These are phyloP conservation scores for Penicillium macrosclerotiorum DNA, from an alignment of 495 filamentous ascomycete species.

Conservation along the genomic window DNA sequence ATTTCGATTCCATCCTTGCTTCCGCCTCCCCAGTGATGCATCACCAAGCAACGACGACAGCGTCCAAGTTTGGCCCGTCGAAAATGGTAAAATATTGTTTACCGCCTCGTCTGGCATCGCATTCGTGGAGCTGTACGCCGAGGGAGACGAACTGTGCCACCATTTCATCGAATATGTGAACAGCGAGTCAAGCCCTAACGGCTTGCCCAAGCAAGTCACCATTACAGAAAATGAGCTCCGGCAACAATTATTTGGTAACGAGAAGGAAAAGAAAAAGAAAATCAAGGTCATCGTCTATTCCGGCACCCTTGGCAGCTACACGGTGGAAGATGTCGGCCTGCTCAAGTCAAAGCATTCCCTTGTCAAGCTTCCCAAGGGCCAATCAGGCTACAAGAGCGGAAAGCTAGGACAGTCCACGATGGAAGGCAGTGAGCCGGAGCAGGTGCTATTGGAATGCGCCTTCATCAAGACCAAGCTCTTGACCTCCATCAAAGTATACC, in stretches of 20 bases:
- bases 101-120: slow-evolving; percentile 80
- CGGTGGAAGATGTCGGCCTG: slow-evolving; percentile 67
- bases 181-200: slow-evolving; percentile 55
- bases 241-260: slow-evolving; percentile 56
- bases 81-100: slow-evolving; percentile 73
- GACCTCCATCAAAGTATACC: slow-evolving; percentile 71
- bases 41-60: slow-evolving; percentile 67
- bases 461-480: slow-evolving; percentile 70
- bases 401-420: slow-evolving; percentile 73
- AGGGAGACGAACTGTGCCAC: slow-evolving; percentile 72
- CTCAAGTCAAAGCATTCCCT: slow-evolving; percentile 68
- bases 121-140: slow-evolving; percentile 75
- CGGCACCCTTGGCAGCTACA: slow-evolving; percentile 65
- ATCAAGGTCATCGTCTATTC: slow-evolving; percentile 74
- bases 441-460: slow-evolving; percentile 72
- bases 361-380: slow-evolving; percentile 73
- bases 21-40: slow-evolving; percentile 75
- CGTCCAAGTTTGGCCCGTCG: slow-evolving; percentile 84
- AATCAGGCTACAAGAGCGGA: slow-evolving; percentile 69
- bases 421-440: slow-evolving; percentile 67
- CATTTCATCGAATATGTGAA: slow-evolving; percentile 75
- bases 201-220: slow-evolving; percentile 64
- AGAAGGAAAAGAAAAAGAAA: slow-evolving; percentile 66
- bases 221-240: slow-evolving; percentile 76
- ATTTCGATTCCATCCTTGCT: slow-evolving; percentile 89